These are phyloP conservation scores for Albizia julibrissin DNA, from an alignment of 306 rosid genomes.

Conservation along the genomic window DNA sequence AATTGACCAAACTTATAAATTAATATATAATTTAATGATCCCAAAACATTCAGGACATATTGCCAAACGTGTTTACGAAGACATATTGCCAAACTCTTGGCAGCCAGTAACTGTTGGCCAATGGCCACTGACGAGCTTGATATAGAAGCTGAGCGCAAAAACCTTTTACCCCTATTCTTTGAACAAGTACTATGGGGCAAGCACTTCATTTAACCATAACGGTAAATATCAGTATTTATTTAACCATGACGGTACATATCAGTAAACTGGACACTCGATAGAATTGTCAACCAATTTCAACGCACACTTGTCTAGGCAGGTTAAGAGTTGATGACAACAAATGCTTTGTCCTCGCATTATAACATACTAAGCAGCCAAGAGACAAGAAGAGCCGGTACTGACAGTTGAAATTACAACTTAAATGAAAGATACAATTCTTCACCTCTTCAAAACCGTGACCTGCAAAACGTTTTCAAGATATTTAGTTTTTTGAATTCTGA, in stretches of 20 bases:
- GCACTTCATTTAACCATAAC: background rate
- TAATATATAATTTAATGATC: too few relatives aligned
- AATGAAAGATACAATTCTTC: background rate
- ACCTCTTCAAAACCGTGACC: background rate
- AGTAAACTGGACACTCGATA: background rate
- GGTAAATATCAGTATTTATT: background rate
- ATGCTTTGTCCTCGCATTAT: background rate
- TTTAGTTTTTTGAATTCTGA: background rate
- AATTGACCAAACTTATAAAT: too few relatives aligned
- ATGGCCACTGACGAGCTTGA: background rate
- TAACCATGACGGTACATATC: background rate
- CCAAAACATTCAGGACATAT: background rate
- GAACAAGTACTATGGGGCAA: background rate
- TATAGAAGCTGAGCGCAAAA: background rate
- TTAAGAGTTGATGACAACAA: background rate
- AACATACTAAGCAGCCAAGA: background rate
- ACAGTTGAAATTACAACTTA: background rate
- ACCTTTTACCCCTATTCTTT: background rate
- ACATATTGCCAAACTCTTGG: background rate
- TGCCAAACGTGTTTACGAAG: background rate
- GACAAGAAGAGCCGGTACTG: background rate
- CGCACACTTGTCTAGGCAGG: background rate
- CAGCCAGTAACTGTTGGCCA: background rate
- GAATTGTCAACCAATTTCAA: background rate
- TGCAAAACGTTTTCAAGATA: conserved; percentile 1